Evolutionary conservation across 768 basidiomycete genomes (phyloP).

Genomic region (Trametes cingulata): DNA sequence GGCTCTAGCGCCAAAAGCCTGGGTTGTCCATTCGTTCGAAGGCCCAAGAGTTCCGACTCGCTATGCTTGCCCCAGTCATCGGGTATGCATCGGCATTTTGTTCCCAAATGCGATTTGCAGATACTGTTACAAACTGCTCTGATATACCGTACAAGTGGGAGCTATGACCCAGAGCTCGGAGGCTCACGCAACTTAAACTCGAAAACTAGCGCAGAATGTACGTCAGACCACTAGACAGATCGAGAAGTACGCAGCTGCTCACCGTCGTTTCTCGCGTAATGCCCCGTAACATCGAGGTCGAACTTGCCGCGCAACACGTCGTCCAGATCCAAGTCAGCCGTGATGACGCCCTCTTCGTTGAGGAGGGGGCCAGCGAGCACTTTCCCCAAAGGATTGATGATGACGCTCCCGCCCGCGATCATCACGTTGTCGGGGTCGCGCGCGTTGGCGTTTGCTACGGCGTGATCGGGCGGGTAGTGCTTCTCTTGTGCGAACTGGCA

Average conservation of each 20-base stretch:
- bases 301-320: slow-evolving; percentile 59
- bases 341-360: slow-evolving; percentile 52
- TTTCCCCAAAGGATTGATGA: slow-evolving; percentile 56
- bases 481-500: slow-evolving; percentile 58
- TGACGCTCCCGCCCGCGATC: slow-evolving; percentile 63
- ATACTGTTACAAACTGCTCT: not conserved
- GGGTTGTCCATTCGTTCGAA: no score
- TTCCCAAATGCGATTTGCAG: no score
- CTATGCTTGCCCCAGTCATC: no score
- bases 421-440: slow-evolving; percentile 50
- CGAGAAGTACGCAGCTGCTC: slow-evolving; percentile 23
- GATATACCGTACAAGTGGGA: no score
- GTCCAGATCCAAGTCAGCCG: slow-evolving; percentile 59
- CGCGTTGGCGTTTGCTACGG: slow-evolving; percentile 40
- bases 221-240: not conserved
- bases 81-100: no score
- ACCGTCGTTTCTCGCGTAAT: slow-evolving; percentile 63
- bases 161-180: not conserved
- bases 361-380: slow-evolving; percentile 61
- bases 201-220: slow-evolving; percentile 17
- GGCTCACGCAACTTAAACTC: slow-evolving; percentile 17
- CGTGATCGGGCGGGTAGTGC: slow-evolving; percentile 52
- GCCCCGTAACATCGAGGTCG: slow-evolving; percentile 61
- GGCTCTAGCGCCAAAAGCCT: no score
- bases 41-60: no score